Base-by-base conservation (phyloP, 1,284 basidiomycete species). In the Ceratobasidium sp. region DNA sequence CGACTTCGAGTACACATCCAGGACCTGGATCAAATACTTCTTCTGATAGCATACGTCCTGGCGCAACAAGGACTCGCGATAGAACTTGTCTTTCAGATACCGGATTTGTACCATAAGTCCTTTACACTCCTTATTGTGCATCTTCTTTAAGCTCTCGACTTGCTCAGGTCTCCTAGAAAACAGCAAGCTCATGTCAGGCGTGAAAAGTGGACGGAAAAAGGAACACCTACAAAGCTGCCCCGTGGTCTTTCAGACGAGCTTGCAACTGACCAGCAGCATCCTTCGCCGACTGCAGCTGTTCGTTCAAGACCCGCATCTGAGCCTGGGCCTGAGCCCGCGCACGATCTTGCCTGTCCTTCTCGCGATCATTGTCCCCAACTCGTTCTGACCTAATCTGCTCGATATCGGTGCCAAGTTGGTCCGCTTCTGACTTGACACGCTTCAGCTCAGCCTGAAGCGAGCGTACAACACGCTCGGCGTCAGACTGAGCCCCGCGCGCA, bases 61-160 rank as follows among this genome's bases (percentile, higher is more conserved):
- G n/a, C 97, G 90, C 85, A 97, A 90, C 0, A 89, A 88, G 26
- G 92, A 90, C 85, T 99, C 97, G 46, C 97, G 89, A 0, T 90
- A 93, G 84, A 93, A 97, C 83, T 96, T 96, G 65, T 94, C 93
- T 84, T 99, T 97, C 80, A 99, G 89, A 85, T 98, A 98, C 66
- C 90, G 90, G 80, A 98, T 96, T 83, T 98, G 94, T 2, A 95
- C 89, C 77, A 97, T 89, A 26, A 97, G 86, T 15, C 95, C 96
- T 83, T 96, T 96, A 86, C 93, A 94, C 84, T 97, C 95, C 79
- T 91, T 90, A 78, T 92, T 93, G 83, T 97, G 95, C 82, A 91
- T 90, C 2, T 86, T 80, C 81, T 89, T 92, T 80, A 96, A 82
- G 3, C 85, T 85, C 3, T 87, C 86, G 7, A 94, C 80, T 81